These are phyloP conservation scores for Myrmaecium sp. DNA, from an alignment of 2,329 filamentous ascomycete species.

Conservation along the genomic window DNA sequence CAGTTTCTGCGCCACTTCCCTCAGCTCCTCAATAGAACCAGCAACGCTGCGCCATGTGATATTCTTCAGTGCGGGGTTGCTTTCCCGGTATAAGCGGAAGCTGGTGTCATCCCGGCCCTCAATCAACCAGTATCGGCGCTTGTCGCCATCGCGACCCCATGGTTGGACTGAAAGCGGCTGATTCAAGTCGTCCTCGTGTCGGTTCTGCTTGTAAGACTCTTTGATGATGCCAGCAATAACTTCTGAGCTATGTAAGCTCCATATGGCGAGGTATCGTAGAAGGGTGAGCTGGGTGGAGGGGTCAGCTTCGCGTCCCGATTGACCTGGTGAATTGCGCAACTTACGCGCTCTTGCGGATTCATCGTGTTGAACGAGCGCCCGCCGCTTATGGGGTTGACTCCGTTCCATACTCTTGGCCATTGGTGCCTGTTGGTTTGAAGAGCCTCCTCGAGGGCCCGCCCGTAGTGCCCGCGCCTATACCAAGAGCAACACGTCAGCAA, in stretches of 20 bases:
- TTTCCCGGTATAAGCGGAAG: constrained; percentile 88
- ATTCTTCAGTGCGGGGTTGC: constrained; percentile 59
- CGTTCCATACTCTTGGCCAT: constrained; percentile 75
- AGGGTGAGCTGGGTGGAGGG: constrained; percentile 49
- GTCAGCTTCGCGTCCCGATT: constrained; percentile 9
- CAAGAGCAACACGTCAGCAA: constrained; percentile 16
- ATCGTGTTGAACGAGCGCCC: constrained; percentile 69
- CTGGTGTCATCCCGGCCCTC: constrained; percentile 88
- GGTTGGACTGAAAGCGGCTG: constrained; percentile 79
- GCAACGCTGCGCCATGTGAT: constrained; percentile 90
- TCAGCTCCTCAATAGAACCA: constrained; percentile 75
- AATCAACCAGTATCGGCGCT: constrained; percentile 82
- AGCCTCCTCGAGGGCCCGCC: constrained; percentile 84
- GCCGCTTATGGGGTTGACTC: constrained; percentile 66
- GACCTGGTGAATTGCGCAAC: constrained; percentile 9
- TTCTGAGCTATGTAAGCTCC: constrained; percentile 81
- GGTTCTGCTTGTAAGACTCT: constrained; percentile 72
- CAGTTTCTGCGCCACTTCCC: constrained; percentile 57
- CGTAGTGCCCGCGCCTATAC: constrained; percentile 73
- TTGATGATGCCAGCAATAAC: constrained; percentile 65
- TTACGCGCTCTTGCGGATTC: constrained; percentile 64
- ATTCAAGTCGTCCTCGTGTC: constrained; percentile 62
- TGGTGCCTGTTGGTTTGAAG: constrained; percentile 69
- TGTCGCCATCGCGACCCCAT: constrained; percentile 80
- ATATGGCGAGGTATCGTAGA: constrained; percentile 67